These are phyloP conservation scores for Microthlaspi erraticum DNA, from an alignment of 345 rosid species.

Conservation along the genomic window DNA sequence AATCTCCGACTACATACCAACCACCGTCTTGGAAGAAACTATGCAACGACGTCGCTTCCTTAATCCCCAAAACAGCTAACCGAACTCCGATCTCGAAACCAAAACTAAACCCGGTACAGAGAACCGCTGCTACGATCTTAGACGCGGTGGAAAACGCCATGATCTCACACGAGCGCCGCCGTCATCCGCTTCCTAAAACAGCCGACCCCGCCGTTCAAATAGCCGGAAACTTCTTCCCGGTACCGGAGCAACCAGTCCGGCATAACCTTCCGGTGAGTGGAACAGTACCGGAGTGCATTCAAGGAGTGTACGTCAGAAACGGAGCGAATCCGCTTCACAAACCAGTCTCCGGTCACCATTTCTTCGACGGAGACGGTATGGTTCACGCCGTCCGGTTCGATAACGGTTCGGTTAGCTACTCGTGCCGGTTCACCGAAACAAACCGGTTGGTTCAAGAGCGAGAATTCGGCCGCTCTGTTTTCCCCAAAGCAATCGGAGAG, in stretches of 20 bases:
- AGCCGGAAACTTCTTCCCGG: constrained; percentile 83
- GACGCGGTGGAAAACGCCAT: constrained; percentile 64
- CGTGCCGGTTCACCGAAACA: constrained; percentile 78
- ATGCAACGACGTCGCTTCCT: constrained; percentile 17
- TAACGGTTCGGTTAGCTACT: constrained; percentile 63
- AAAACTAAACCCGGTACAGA: constrained; percentile 60
- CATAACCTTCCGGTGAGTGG: constrained; percentile 67
- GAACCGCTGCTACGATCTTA: constrained; percentile 58
- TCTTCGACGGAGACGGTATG: constrained; percentile 94
- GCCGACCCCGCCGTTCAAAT: constrained; percentile 76
- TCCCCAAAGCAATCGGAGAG: constrained; percentile 87
- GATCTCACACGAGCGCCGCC: constrained; percentile 55
- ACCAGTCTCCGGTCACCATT: constrained; percentile 82
- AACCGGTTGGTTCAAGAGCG: constrained; percentile 71
- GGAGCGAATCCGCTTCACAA: constrained; percentile 87
- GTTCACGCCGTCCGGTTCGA: constrained; percentile 66
- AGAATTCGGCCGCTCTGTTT: constrained; percentile 63
- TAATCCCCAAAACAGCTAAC: constrained; percentile 31
- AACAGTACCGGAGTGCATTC: constrained; percentile 61
- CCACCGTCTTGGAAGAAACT: constrained; percentile 42
- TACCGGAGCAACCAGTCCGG: constrained; percentile 61
- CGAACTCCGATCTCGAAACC: neutral
- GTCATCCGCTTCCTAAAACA: constrained; percentile 65
- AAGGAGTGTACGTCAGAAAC: constrained; percentile 75
- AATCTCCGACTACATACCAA: constrained; percentile 32